phyloP scores from a whole-genome alignment of 2,329 filamentous ascomycete genomes.

The Neobulgaria alba region DNA sequence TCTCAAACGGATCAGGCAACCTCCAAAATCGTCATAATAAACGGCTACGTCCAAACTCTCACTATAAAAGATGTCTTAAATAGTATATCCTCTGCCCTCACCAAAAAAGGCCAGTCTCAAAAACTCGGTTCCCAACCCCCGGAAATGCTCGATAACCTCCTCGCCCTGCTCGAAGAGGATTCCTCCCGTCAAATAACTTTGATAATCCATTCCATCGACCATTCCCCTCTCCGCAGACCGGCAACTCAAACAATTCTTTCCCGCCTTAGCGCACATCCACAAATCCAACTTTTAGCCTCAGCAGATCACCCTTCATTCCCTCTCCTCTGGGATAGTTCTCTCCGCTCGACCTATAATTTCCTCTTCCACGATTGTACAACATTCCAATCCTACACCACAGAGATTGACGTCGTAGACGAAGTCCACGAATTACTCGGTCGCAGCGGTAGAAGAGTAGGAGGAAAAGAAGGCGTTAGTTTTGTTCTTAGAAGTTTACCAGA shows the following conservation, averaged over 20 bases:
- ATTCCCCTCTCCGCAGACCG: conserved; percentile 62
- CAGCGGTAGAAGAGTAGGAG: conserved; percentile 69
- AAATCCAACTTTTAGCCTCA: conserved; percentile 67
- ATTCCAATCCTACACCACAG: conserved; percentile 63
- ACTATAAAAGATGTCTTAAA: conserved; percentile 61
- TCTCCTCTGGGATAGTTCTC: conserved; percentile 78
- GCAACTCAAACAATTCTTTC: conserved; percentile 65
- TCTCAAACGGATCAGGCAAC: conserved; percentile 25
- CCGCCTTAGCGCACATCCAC: conserved; percentile 64
- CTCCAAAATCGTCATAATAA: conserved; percentile 67
- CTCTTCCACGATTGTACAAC: conserved; percentile 93
- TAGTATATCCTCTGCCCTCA: conserved; percentile 52
- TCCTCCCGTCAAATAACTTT: conserved; percentile 47
- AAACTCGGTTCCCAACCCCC: conserved; percentile 44
- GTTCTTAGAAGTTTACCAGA: conserved; percentile 85
- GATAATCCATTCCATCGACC: conserved; percentile 82
- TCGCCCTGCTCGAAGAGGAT: conserved; percentile 48
- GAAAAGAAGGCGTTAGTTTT: conserved; percentile 84
- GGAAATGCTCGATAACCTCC: conserved; percentile 59
- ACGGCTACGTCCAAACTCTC: conserved; percentile 67
- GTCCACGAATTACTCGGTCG: conserved; percentile 82
- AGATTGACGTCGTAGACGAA: conserved; percentile 80
- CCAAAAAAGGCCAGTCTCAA: conserved; percentile 26
- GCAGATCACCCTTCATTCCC: conserved; percentile 83
- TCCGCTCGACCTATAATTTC: conserved; percentile 78